Conservation (phyloP, 768 basidiomycete species). For the Russula sp. region DNA sequence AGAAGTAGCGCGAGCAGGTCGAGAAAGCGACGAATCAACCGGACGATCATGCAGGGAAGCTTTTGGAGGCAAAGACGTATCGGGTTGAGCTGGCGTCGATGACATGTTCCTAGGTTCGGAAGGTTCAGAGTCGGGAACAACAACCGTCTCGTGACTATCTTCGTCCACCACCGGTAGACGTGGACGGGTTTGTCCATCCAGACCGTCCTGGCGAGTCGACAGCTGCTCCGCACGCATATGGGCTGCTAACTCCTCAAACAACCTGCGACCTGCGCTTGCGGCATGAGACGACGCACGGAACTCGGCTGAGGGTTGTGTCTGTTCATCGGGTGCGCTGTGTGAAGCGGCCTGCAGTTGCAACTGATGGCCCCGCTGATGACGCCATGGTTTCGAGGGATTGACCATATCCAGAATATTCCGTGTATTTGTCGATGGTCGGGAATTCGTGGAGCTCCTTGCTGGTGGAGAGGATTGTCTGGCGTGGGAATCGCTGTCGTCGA, state of each 20-base stretch:
- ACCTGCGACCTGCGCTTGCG: conserved; percentile 3
- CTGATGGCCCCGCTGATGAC: conserved; percentile 16
- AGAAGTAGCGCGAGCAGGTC: background rate
- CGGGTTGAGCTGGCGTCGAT: background rate
- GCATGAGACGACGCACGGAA: conserved; percentile 13
- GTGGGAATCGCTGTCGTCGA: background rate
- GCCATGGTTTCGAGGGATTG: conserved; percentile 30
- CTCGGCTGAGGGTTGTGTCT: conserved; percentile 27
- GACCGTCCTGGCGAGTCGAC: background rate
- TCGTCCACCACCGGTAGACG: conserved; percentile 1
- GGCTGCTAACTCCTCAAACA: conserved; percentile 11
- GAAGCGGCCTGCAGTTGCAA: conserved; percentile 7
- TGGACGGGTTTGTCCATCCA: background rate
- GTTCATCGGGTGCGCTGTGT: conserved; percentile 11
- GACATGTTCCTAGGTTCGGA: conserved; percentile 31
- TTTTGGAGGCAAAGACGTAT: background rate
- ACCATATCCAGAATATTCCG: conserved; percentile 32
- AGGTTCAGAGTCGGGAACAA: conserved; percentile 64
- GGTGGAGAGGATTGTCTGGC: background rate
- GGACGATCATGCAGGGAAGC: background rate
- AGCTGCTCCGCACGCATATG: background rate
- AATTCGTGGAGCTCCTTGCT: background rate
- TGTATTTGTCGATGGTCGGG: conserved; percentile 26
- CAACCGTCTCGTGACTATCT: conserved; percentile 33
- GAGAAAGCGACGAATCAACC: background rate